Evolutionary conservation across 78 protist genomes (phyloP).

Genomic region (slime mould (Dictyostelium discoideum)): dicty_2.7 NC_007089.4:5429001-5429500

Average conservation of each 20-base stretch:
- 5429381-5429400: no score
- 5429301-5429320: not conserved
- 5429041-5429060: not conserved
- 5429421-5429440: not conserved
- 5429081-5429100: not conserved
- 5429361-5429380: no score
- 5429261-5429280: not conserved
- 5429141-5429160: not conserved
- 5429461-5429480: not conserved
- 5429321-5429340: not conserved
- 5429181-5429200: not conserved
- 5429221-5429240: not conserved
- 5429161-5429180: not conserved
- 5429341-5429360: not conserved
- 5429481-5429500: not conserved
- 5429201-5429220: slow-evolving; percentile 1
- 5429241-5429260: not conserved
- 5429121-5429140: not conserved
- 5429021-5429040: not conserved
- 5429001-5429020: not conserved
- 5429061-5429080: not conserved
- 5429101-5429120: not conserved
- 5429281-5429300: not conserved
- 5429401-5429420: not conserved
- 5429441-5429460: not conserved